Evolutionary conservation across 2,329 filamentous ascomycete genomes (phyloP), one percentile per base, ranked within the genome.

Genomic region (Hortaea werneckii): DNA sequence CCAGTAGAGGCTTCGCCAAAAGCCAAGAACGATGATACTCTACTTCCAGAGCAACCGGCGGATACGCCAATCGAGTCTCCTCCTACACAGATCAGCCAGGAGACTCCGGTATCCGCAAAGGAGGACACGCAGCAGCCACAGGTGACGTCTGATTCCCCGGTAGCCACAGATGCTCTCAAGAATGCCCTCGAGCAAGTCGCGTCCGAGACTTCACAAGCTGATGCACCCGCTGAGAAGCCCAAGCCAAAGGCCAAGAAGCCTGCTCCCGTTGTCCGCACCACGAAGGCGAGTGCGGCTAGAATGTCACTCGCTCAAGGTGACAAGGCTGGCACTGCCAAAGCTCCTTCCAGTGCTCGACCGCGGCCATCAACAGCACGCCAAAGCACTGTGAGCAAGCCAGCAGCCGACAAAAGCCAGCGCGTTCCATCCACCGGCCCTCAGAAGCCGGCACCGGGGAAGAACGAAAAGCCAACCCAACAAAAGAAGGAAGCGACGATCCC

Each of bases 91-190:
- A 20, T 20, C 20, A 20, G 20, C 20, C 20, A 20, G 20, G 20
- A 20, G 20, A 4, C 20, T 20, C 20, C 20, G 20, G 20, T 20
- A 20, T 20, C 20, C 20, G 20, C 20, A 20, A 20, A 20, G 20
- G 4, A 20, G 20, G 20, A 20, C 4, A 20, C 20, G 4, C 20
- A 20, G 20, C 20, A 20, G 20, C 20, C 20, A 20, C 20, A 20
- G 20, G 20, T 20, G 20, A 20, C 20, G 4, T 20, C 20, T 20
- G 20, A 20, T 20, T 70, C 72, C 2, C 69, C 76, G 29, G 67
- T 70, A 44, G 74, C 71, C 4, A 63, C 75, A 32, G 74, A 77
- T 52, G 68, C 66, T 2, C 63, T 75, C 6, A 72, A 76, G 46
- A 72, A 77, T 45, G 72, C 69, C 6, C 64, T 76, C 2, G 72